phyloP scores from a whole-genome alignment of 2,329 filamentous ascomycete genomes.

The Knoxdaviesia capensis region DNA sequence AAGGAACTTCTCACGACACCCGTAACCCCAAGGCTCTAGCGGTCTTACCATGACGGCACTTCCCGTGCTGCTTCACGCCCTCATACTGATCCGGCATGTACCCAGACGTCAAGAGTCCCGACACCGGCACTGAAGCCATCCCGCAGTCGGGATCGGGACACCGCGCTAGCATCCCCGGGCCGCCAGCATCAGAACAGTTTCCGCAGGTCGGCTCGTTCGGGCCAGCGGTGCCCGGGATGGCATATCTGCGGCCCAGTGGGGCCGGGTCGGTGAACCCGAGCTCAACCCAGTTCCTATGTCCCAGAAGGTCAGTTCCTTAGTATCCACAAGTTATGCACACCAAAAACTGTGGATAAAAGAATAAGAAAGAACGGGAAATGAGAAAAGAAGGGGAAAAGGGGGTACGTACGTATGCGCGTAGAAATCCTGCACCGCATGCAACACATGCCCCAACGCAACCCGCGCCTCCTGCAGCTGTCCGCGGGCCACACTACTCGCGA shows the following conservation, averaged over 20 bases:
- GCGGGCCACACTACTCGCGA: constrained; percentile 2
- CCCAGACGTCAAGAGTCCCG: too few relatives aligned
- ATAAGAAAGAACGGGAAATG: background rate
- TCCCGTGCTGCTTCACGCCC: too few relatives aligned
- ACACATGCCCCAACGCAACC: constrained; percentile 3
- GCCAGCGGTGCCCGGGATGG: too few relatives aligned
- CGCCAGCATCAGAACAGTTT: too few relatives aligned
- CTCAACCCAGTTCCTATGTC: constrained; percentile 3
- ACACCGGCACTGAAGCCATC: too few relatives aligned
- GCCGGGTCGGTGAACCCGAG: constrained; percentile 2
- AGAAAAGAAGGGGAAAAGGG: background rate
- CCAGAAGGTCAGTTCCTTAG: background rate
- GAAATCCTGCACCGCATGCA: constrained; percentile 6
- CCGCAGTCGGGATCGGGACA: too few relatives aligned
- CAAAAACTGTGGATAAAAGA: background rate
- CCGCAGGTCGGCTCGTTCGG: too few relatives aligned
- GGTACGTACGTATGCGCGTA: constrained; percentile 5
- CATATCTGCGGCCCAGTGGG: constrained; percentile 1
- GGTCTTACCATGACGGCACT: background rate
- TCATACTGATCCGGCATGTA: too few relatives aligned
- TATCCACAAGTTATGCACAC: background rate
- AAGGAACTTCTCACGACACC: too few relatives aligned
- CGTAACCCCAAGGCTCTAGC: too few relatives aligned
- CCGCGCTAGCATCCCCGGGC: too few relatives aligned
- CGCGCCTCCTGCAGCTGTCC: constrained; percentile 2